Percentiles rank a stretch among this genome's conserved stretches.
phyloP scores from a whole-genome alignment of 2,329 filamentous ascomycete species.

The Catunica adiposa region DNA sequence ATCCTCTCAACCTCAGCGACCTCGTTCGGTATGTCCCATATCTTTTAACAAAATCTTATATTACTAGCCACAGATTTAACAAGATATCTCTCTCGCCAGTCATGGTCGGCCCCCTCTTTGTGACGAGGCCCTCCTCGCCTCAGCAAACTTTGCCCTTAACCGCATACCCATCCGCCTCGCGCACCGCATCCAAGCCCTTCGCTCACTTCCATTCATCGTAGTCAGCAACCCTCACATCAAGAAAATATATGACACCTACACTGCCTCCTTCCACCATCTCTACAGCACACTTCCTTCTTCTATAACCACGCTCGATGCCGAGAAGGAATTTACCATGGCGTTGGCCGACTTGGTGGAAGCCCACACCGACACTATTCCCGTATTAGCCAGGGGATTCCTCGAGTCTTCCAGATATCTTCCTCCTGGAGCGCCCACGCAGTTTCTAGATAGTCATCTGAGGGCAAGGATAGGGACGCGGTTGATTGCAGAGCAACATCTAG shows the following conservation, averaged over 20 bases:
- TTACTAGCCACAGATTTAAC: neutral
- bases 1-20: constrained; percentile 71
- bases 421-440: constrained; percentile 66
- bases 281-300: constrained; percentile 8
- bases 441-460: constrained; percentile 84
- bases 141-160: constrained; percentile 88
- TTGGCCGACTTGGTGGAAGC: constrained; percentile 92
- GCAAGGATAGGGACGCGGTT: constrained; percentile 86
- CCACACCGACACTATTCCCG: constrained; percentile 85
- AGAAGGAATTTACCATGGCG: constrained; percentile 79
- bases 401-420: constrained; percentile 86
- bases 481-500: constrained; percentile 93
- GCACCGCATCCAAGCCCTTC: constrained; percentile 79
- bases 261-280: constrained; percentile 66
- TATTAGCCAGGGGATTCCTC: constrained; percentile 78
- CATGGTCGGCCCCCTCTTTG: constrained; percentile 73
- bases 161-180: constrained; percentile 85
- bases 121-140: constrained; percentile 62
- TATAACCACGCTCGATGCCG: constrained; percentile 36
- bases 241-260: constrained; percentile 89
- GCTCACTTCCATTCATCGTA: constrained; percentile 91
- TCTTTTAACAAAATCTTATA: neutral
- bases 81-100: constrained; percentile 23
- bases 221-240: constrained; percentile 94
- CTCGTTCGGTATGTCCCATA: constrained; percentile 53